Percentiles rank a stretch among this genome's conserved stretches.
Conservation (phyloP, 345 rosid genomes). For the Erucastrum elatum region DNA sequence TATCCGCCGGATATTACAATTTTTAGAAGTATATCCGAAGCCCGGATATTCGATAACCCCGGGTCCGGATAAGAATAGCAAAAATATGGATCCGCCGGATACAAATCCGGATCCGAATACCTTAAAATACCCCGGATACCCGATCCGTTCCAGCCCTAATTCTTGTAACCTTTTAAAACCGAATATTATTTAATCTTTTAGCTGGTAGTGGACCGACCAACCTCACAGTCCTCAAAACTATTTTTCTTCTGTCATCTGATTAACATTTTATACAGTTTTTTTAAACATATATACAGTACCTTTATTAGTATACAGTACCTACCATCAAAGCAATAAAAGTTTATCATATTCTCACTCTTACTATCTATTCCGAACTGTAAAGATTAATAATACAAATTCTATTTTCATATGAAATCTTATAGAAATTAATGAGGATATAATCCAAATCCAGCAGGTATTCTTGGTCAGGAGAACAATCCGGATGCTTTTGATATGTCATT, state of each 20-base stretch:
- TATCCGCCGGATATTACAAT: too few species aligned
- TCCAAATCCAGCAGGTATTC: not conserved
- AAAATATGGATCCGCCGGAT: too few species aligned
- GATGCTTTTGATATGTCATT: not conserved
- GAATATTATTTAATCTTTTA: not conserved
- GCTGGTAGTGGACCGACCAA: slow-evolving; percentile 3
- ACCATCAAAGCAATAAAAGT: not conserved
- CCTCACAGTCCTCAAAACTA: not conserved
- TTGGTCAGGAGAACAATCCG: not conserved
- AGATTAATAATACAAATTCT: not conserved
- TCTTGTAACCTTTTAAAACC: too few species aligned
- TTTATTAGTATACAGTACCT: not conserved
- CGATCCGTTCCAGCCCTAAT: too few species aligned
- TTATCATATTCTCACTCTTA: not conserved
- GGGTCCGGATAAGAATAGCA: too few species aligned
- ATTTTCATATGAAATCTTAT: not conserved
- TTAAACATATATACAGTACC: too few species aligned
- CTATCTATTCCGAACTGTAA: not conserved
- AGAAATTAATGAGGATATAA: not conserved
- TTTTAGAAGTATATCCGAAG: too few species aligned
- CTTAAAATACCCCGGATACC: too few species aligned
- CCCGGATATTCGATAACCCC: too few species aligned
- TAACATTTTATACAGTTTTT: too few species aligned
- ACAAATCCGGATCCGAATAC: too few species aligned
- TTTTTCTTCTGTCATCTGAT: too few species aligned